phyloP scores from a whole-genome alignment of 345 rosid genomes.

The Sonneratia caseolaris region DNA sequence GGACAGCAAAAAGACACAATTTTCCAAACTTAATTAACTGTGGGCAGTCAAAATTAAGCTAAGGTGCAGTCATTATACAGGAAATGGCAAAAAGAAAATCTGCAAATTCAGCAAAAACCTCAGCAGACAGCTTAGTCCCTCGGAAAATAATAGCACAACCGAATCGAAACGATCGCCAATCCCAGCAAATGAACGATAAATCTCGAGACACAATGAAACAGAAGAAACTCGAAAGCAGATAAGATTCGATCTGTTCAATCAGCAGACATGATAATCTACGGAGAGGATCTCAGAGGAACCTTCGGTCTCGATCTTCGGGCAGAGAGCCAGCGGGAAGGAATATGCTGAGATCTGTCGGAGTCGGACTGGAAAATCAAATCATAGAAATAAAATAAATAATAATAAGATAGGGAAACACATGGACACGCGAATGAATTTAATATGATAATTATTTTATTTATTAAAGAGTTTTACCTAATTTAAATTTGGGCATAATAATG shows the following conservation, averaged over 20 bases:
- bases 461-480: no score
- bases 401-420: no score
- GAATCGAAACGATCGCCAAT: constrained; percentile 4
- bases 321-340: not conserved
- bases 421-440: no score
- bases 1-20: not conserved
- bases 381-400: not conserved
- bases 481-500: no score
- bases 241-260: not conserved
- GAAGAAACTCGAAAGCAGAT: not conserved
- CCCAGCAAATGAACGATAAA: not conserved
- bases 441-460: no score
- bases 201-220: not conserved
- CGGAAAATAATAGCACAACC: not conserved
- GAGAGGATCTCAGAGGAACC: not conserved
- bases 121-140: not conserved
- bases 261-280: not conserved
- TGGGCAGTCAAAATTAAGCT: no score
- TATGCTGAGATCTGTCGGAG: constrained; percentile 9
- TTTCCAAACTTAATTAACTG: not conserved
- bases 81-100: not conserved
- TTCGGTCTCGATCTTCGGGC: not conserved
- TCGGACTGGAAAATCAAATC: not conserved
- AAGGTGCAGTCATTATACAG: not conserved
- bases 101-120: not conserved